Evolutionary conservation across 1,284 basidiomycete species (phyloP).

Genomic region (Golubevia pallescens): DNA sequence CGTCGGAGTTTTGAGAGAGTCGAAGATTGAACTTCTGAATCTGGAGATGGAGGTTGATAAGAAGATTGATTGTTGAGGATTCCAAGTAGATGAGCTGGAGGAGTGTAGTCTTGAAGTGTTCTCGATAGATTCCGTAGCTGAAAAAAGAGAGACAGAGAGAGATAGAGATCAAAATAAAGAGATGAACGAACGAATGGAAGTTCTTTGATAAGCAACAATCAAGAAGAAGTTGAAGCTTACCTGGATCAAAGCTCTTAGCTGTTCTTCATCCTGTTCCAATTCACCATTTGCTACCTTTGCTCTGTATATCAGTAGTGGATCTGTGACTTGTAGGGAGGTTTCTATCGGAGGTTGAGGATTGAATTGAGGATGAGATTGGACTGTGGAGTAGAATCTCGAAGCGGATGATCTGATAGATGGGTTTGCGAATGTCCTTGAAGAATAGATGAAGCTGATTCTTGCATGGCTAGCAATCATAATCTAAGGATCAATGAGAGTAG

Average conservation of each 20-base stretch:
- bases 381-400: too few relatives aligned
- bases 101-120: conserved; percentile 34
- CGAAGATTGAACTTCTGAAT: conserved; percentile 11
- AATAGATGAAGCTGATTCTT: too few relatives aligned
- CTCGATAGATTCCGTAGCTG: conserved; percentile 34
- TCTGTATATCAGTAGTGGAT: conserved; percentile 46
- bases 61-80: conserved; percentile 15
- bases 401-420: too few relatives aligned
- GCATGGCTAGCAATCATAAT: too few relatives aligned
- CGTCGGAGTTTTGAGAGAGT: background rate
- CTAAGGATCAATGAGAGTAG: too few relatives aligned
- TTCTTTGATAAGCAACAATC: too few relatives aligned
- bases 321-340: conserved; percentile 28
- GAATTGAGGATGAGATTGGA: too few relatives aligned
- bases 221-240: background rate
- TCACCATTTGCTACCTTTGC: conserved; percentile 37
- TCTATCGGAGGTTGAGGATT: too few relatives aligned
- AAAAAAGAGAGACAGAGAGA: background rate
- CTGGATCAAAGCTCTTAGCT: conserved; percentile 38
- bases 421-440: too few relatives aligned
- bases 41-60: conserved; percentile 11
- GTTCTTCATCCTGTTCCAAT: conserved; percentile 43
- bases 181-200: background rate
- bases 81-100: conserved; percentile 40
- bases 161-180: background rate